phyloP scores from a whole-genome alignment of 768 basidiomycete species.

The Naganishia vishniacii region DNA sequence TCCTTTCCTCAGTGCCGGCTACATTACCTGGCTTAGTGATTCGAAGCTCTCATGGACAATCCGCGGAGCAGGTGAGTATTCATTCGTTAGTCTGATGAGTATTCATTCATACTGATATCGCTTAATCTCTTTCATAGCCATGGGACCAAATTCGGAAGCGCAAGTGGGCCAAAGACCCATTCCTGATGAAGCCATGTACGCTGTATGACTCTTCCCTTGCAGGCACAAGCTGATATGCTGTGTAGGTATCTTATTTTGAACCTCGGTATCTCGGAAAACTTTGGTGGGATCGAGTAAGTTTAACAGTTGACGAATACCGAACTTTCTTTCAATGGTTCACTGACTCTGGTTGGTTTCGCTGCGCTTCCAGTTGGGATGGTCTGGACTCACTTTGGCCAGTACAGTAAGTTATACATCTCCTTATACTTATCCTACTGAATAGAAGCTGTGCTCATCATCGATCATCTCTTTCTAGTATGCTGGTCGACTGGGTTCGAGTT shows the following conservation, averaged over 20 bases:
- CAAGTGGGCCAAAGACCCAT: constrained; percentile 67
- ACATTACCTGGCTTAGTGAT: constrained; percentile 73
- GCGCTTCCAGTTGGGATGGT: constrained; percentile 24
- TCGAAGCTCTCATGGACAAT: constrained; percentile 59
- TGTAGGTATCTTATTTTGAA: constrained; percentile 10
- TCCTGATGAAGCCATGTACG: constrained; percentile 71
- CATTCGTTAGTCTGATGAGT: no score
- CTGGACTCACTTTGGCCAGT: constrained; percentile 27
- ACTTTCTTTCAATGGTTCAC: no score
- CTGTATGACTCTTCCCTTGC: constrained; percentile 37
- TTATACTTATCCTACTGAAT: background rate
- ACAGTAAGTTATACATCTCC: constrained; percentile 12
- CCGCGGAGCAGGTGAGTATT: constrained; percentile 31
- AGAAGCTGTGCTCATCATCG: background rate
- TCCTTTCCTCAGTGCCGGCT: constrained; percentile 49
- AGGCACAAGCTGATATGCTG: background rate
- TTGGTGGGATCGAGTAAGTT: constrained; percentile 60
- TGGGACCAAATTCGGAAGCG: constrained; percentile 60
- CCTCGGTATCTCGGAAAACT: constrained; percentile 76
- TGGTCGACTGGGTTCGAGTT: constrained; percentile 71
- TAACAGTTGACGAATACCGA: background rate
- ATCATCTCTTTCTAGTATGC: constrained; percentile 62
- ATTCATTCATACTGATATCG: background rate
- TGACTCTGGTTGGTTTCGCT: no score
- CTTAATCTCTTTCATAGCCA: constrained; percentile 51